These are phyloP conservation scores for Fusarium piperis DNA, from an alignment of 2,329 filamentous ascomycete species.

Conservation along the genomic window DNA sequence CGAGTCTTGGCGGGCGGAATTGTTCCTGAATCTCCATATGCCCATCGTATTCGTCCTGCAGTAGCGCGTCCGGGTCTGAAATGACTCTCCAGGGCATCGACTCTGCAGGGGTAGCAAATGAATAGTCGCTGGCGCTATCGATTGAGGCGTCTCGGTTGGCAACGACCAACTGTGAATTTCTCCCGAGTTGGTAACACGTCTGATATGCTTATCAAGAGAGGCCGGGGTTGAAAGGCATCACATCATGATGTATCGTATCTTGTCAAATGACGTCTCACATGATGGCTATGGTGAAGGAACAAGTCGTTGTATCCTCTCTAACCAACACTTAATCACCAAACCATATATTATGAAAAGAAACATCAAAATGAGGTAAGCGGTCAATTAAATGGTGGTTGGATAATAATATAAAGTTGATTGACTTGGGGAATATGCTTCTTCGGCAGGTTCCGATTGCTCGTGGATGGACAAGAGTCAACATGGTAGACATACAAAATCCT, in stretches of 20 bases:
- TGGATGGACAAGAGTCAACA: neutral
- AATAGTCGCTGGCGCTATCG: neutral
- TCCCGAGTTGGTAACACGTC: neutral
- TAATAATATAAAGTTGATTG: neutral
- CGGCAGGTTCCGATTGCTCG: neutral
- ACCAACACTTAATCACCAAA: neutral
- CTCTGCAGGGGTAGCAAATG: neutral
- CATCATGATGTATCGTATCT: neutral
- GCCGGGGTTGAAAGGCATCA: neutral
- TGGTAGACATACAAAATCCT: neutral
- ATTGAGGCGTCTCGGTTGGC: neutral
- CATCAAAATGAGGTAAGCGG: neutral
- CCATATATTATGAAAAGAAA: neutral
- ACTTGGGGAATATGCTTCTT: neutral
- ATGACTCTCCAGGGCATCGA: neutral
- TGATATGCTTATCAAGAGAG: neutral
- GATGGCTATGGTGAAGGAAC: neutral
- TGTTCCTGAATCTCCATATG: neutral
- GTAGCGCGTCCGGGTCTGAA: neutral
- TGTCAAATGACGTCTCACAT: neutral
- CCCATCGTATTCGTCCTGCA: neutral
- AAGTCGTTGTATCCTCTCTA: too few relatives aligned
- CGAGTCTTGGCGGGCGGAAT: neutral
- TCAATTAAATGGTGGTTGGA: accelerated
- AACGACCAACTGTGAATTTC: neutral